Base-by-base conservation (phyloP, 768 basidiomycete species). In the Boletus barrowsii region DNA sequence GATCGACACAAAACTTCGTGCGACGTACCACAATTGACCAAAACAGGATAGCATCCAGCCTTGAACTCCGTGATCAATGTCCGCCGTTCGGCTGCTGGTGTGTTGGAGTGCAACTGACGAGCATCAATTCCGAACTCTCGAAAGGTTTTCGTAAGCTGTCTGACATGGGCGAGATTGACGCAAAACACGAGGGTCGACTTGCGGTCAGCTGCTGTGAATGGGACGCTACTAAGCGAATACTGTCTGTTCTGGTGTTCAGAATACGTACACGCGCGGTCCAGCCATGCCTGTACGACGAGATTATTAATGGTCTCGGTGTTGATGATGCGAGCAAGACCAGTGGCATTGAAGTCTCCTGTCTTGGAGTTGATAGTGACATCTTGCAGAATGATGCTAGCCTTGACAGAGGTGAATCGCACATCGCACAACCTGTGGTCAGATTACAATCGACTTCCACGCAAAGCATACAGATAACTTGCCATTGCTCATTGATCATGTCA, bases 161-260 rank as follows among this genome's bases (percentile, higher is more conserved):
- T 73, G 35, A 96, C 89, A 68, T 98, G 96, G 0, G 82, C 78
- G 2, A 96, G 68, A 59, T 90, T 87, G 52, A 94, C 88, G 57
- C 91, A 93, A 66, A 98, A 98, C n/a, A 96, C 81, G 4, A 98
- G 75, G 0, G 93, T 97, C 2, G 95, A 95, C 70, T 84, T 87
- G 44, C 95, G 82, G 11, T 76, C 74, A 7, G 74, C 80, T 86
- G 59, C 33, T 57, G 17, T 39, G 20, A 13, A 56, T 24, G 36
- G 35, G 46, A 35, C 5, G 18, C 29, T 26, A 49, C 47, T 30
- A 24, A 44, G 45, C 32, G 17, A 60, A 41, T 62, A 45, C 37
- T 40, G 29, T 51, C 17, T 42, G 17, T 33, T 24, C 29, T 51
- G 22, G 33, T n/a, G 33, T 40, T 39, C 46, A 30, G 35, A 30